Base-by-base conservation (phyloP, 805 yeast genomes). In the Metschnikowia baotianmanensis region DNA sequence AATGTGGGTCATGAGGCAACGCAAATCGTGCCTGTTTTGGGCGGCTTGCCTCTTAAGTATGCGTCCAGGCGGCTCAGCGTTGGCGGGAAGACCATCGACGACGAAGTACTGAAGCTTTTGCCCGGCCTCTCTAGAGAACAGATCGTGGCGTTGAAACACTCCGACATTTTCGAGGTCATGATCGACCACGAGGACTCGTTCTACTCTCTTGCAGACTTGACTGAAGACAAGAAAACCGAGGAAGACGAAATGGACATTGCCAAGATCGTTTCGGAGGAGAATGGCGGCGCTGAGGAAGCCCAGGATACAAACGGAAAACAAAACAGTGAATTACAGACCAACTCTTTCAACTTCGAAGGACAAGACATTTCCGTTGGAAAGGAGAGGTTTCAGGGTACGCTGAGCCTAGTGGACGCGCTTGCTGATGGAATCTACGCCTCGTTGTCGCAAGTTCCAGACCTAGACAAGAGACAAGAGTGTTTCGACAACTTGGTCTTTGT, bases 191-290 rank as follows among this genome's bases (percentile, higher is more conserved):
- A 75, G 39, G 74, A 72, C 43, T 77, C 86, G 1, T 81, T 80
- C 55, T 82, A 80, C 51, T 81, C 83, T 16, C 57, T 72, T 42
- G 80, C 76, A 36, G 82, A 75, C 24, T 61, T 72, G 41, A 50
- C 48, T 24, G 48, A 56, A 20, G 28, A 20, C 3, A 34, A 43
- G 21, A 59, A 55, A 2, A 63, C 59, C 12, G 72, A 69, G 5
- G 91, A 84, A 22, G 95, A 88, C 38, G 78, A 81, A 3, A 72
- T 88, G 27, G 96, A 91, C 59, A 89, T 91, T 35, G 96, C 96
- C 2, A 87, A 89, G 29, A 80, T 90, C 51, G 93, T 90, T 10
- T 78, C 93, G 1, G 82, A 86, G 46, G 88, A 82, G 11, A 77
- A 82, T 47, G 78, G 43, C 52, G 28, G 4, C 3, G 18, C 27